phyloP scores from a whole-genome alignment of 75 land plant genomes.

The Sequoia sempervirens region DNA sequence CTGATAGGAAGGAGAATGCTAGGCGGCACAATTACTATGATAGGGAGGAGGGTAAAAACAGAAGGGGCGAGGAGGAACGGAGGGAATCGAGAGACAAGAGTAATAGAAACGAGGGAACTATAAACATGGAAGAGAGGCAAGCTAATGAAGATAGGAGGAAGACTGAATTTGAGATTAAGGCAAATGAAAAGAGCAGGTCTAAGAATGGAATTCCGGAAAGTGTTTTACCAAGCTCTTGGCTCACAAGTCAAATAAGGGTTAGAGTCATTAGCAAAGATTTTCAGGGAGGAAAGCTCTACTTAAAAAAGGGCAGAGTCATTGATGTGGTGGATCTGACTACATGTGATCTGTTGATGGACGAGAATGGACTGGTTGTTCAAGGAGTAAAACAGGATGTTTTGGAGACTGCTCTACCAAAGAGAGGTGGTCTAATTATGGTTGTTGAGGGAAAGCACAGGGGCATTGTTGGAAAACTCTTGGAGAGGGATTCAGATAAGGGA shows the following conservation, averaged over 20 bases:
- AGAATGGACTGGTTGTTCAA: conserved; percentile 51
- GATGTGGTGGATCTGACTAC: conserved; percentile 67
- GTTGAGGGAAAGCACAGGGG: conserved; percentile 66
- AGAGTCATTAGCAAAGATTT: conserved; percentile 52
- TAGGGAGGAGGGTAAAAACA: not conserved
- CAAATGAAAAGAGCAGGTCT: conserved; percentile 7
- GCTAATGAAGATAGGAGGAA: not conserved
- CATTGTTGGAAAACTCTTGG: conserved; percentile 51
- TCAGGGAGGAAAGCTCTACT: conserved; percentile 56
- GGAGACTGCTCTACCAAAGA: conserved; percentile 73
- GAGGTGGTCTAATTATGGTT: conserved; percentile 65
- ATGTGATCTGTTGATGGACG: conserved; percentile 77
- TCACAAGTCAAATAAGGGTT: conserved; percentile 68
- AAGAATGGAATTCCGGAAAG: not conserved
- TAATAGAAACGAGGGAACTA: conserved; percentile 5
- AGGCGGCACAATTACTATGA: conserved; percentile 1
- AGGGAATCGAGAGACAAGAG: conserved; percentile 11
- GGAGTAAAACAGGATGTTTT: conserved; percentile 66
- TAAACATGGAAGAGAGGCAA: not conserved
- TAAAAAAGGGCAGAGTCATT: conserved; percentile 68
- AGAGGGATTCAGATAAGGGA: conserved; percentile 49
- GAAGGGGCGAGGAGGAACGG: not conserved
- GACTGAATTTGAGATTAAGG: conserved; percentile 3
- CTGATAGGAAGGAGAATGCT: not conserved
- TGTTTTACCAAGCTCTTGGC: conserved; percentile 32